Conservation (phyloP, 164 flowering plant species). For the Umbilicus rupestris region DNA sequence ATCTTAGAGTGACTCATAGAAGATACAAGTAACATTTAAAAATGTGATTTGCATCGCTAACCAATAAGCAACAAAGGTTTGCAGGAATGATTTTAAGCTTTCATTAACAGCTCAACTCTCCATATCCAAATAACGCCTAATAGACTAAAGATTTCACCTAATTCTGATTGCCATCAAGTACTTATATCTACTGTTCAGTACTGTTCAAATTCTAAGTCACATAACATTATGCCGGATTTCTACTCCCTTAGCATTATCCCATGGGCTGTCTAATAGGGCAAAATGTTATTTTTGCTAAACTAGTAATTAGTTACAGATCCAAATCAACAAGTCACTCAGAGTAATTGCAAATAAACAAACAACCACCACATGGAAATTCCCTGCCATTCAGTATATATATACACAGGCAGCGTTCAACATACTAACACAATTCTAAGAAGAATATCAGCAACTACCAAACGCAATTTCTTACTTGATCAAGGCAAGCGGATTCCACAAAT, state of each 20-base stretch:
- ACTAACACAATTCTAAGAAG: background rate
- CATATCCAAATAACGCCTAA: background rate
- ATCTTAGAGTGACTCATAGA: background rate
- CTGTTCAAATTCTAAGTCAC: background rate
- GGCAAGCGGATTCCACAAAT: slow-evolving; percentile 77
- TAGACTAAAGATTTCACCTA: background rate
- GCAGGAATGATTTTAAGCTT: background rate
- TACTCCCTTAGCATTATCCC: background rate
- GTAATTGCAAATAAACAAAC: background rate
- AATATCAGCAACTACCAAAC: background rate
- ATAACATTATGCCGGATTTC: background rate
- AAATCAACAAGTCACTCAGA: background rate
- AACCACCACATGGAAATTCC: background rate
- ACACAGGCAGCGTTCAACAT: background rate
- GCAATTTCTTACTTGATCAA: slow-evolving; percentile 46
- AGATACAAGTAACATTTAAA: background rate
- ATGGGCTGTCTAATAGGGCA: background rate
- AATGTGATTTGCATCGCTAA: background rate
- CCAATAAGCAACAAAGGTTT: background rate
- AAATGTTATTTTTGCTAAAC: background rate
- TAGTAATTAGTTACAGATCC: background rate
- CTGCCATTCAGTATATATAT: background rate
- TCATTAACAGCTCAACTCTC: background rate
- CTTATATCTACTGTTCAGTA: background rate
- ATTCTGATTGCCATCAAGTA: background rate